Evolutionary conservation across 139 green algal genomes (phyloP).

Genomic region (Chlamydomonas schloesseri): DNA sequence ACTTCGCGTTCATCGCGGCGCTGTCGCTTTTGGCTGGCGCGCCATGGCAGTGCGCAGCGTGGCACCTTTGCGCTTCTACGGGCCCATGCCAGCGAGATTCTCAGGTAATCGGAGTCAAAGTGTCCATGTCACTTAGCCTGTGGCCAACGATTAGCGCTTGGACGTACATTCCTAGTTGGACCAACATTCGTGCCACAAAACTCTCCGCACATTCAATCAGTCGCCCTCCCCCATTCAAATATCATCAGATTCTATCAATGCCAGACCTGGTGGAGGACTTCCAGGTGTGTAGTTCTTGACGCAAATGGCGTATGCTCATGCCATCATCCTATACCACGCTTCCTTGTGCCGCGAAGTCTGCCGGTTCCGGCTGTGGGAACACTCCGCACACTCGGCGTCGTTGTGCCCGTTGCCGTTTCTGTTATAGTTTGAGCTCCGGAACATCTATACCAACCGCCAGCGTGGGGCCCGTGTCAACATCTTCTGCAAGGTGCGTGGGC

Average conservation of each 20-base stretch:
- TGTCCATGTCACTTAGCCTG: too few species aligned
- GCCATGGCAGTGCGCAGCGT: too few species aligned
- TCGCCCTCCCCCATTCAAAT: too few species aligned
- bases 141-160: too few species aligned
- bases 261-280: conserved; percentile 9
- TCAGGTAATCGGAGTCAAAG: not conserved
- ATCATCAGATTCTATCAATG: not conserved
- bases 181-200: not conserved
- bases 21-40: too few species aligned
- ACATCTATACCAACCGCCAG: conserved; percentile 39
- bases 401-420: too few species aligned
- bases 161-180: too few species aligned
- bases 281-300: not conserved
- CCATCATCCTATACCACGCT: not conserved
- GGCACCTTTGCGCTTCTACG: not conserved
- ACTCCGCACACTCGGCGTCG: too few species aligned
- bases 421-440: conserved; percentile 25
- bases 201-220: too few species aligned
- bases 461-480: conserved; percentile 29
- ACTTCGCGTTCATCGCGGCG: too few species aligned
- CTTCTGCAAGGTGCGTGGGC: not conserved
- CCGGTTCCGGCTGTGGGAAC: too few species aligned
- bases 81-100: conserved; percentile 13
- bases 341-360: not conserved
- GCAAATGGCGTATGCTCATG: not conserved